These are phyloP conservation scores for Aspergillus ellipticus DNA, from an alignment of 495 filamentous ascomycete genomes.

Conservation along the genomic window DNA sequence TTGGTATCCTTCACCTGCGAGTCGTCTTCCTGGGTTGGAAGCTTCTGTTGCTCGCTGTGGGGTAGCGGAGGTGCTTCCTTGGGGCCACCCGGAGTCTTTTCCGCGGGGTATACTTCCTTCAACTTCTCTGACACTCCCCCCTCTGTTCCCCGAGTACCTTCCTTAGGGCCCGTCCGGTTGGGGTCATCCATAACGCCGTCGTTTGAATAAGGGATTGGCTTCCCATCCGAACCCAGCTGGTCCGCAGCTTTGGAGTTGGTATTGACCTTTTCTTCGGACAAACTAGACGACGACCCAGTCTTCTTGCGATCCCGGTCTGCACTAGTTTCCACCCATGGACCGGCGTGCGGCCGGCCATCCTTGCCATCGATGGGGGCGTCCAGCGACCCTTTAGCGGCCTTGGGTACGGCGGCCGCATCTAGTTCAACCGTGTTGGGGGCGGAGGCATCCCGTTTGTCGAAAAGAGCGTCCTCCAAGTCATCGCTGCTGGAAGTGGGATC, in stretches of 20 bases:
- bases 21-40: slow-evolving; percentile 40
- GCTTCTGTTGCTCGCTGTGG: slow-evolving; percentile 66
- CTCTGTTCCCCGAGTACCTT: slow-evolving; percentile 82
- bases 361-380: slow-evolving; percentile 92
- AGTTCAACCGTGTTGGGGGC: slow-evolving; percentile 18
- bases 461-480: slow-evolving; percentile 12
- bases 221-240: slow-evolving; percentile 53
- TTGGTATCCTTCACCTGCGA: slow-evolving; percentile 35
- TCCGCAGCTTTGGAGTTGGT: slow-evolving; percentile 32
- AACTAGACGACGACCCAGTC: slow-evolving; percentile 25
- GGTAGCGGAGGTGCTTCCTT: slow-evolving; percentile 82
- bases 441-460: slow-evolving; percentile 20
- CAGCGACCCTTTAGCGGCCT: slow-evolving; percentile 59
- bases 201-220: slow-evolving; percentile 69
- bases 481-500: slow-evolving; percentile 16
- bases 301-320: slow-evolving; percentile 58
- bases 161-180: slow-evolving; percentile 64
- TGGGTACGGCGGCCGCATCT: slow-evolving; percentile 16
- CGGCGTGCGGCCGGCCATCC: slow-evolving; percentile 91
- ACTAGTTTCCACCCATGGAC: slow-evolving; percentile 75
- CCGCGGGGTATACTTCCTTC: slow-evolving; percentile 63
- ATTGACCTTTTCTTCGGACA: slow-evolving; percentile 23
- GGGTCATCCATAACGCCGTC: slow-evolving; percentile 92
- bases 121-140: slow-evolving; percentile 83
- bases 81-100: slow-evolving; percentile 74